These are phyloP conservation scores for Sporobolomyces pararoseus DNA, from an alignment of 768 basidiomycete species.

Conservation along the genomic window DNA sequence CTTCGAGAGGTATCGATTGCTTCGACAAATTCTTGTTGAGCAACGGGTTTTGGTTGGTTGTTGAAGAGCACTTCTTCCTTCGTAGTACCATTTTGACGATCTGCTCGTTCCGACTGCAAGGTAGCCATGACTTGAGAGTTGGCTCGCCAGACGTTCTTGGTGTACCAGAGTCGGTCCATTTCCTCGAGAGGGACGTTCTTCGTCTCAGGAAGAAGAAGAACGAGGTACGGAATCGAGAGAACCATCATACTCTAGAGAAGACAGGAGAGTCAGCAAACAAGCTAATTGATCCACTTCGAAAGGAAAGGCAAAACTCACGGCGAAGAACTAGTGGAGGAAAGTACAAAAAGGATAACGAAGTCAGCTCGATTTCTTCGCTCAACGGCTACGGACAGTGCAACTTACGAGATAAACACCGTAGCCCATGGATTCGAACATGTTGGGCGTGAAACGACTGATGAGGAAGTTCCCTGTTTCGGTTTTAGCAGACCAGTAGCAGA, in stretches of 20 bases:
- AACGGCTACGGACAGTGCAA: neutral
- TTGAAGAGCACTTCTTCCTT: constrained; percentile 13
- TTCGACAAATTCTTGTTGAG: constrained; percentile 23
- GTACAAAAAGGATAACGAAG: too few species aligned
- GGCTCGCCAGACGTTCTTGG: constrained; percentile 22
- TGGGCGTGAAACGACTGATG: constrained; percentile 46
- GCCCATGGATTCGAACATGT: constrained; percentile 45
- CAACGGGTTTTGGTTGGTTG: neutral
- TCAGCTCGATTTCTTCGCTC: neutral
- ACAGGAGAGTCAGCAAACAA: neutral
- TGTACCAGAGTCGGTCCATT: constrained; percentile 36
- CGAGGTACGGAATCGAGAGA: constrained; percentile 22
- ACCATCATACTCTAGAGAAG: constrained; percentile 17
- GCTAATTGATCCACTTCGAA: neutral
- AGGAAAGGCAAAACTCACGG: neutral
- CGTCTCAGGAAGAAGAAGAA: constrained; percentile 32
- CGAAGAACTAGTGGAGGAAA: neutral
- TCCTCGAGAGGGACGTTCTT: constrained; percentile 36
- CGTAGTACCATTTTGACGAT: neutral
- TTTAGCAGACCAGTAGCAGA: too few species aligned
- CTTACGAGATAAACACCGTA: constrained; percentile 37
- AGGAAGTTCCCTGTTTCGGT: constrained; percentile 45
- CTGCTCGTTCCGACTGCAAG: constrained; percentile 25
- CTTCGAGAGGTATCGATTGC: neutral
- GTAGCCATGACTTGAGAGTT: constrained; percentile 30